Percentiles rank a stretch among this genome's conserved stretches.
Evolutionary conservation across 805 yeast genomes (phyloP).

Genomic region (Komagataella pseudopastoris): DNA sequence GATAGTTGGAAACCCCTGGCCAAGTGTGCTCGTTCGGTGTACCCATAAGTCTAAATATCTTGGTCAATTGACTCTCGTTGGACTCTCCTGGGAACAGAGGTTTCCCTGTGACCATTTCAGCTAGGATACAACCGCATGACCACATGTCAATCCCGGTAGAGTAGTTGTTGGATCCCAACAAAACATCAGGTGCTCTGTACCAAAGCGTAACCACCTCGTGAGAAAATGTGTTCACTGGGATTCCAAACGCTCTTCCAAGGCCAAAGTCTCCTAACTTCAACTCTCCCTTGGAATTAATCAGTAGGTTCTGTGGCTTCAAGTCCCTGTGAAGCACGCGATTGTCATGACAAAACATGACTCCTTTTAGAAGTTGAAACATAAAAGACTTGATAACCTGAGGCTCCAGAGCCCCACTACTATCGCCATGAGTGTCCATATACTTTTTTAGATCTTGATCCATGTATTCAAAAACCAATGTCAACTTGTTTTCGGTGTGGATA

Average conservation of each 20-base stretch:
- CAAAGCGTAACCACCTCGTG: constrained; percentile 96
- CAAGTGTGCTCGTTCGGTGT: constrained; percentile 93
- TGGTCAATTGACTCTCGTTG: constrained; percentile 87
- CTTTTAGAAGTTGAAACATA: constrained; percentile 87
- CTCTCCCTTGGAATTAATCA: constrained; percentile 83
- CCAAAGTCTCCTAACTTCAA: constrained; percentile 95
- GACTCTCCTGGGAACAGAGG: constrained; percentile 95
- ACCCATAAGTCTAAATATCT: constrained; percentile 88
- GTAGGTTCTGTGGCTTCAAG: constrained; percentile 87
- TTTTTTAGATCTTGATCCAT: constrained; percentile 89
- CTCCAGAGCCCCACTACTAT: constrained; percentile 53
- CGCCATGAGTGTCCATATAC: constrained; percentile 83
- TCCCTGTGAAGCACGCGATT: constrained; percentile 76
- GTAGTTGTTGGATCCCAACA: constrained; percentile 88
- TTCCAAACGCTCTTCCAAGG: constrained; percentile 93
- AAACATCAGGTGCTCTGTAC: constrained; percentile 97
- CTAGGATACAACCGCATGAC: constrained; percentile 97
- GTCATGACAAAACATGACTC: constrained; percentile 80
- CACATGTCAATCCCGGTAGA: constrained; percentile 96
- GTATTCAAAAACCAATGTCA: constrained; percentile 85
- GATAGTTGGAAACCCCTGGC: constrained; percentile 91
- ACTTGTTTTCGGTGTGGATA: constrained; percentile 90
- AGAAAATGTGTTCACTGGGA: constrained; percentile 93
- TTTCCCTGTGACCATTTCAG: constrained; percentile 97
- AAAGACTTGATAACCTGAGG: constrained; percentile 70